Evolutionary conservation across 345 rosid genomes (phyloP).

Genomic region (Fremontodendron californicum): DNA sequence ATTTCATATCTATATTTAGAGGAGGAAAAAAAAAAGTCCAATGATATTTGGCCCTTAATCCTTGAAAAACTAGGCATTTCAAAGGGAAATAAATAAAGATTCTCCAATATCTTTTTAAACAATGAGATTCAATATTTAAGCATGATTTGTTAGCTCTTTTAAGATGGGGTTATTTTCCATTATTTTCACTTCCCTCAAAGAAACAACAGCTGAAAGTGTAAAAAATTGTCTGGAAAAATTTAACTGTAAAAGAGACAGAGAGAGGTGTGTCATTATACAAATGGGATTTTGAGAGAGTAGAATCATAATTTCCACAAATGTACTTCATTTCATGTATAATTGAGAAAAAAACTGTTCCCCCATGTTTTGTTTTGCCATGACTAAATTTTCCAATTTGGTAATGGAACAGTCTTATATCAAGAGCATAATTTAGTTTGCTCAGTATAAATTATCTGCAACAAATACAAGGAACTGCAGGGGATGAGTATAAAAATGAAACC

Average conservation of each 20-base stretch:
- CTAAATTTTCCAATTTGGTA: neutral
- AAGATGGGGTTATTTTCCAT: neutral
- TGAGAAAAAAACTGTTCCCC: neutral
- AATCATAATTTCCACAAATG: neutral
- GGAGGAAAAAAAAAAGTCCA: neutral
- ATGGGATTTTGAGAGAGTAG: neutral
- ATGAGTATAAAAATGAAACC: neutral
- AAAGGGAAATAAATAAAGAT: neutral
- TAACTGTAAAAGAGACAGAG: neutral
- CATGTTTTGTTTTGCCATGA: neutral
- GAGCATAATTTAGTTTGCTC: neutral
- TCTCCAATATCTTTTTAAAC: neutral
- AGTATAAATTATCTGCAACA: too few species aligned
- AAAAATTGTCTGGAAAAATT: neutral
- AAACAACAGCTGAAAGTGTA: neutral
- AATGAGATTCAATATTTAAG: neutral
- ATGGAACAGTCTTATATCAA: neutral
- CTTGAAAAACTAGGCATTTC: neutral
- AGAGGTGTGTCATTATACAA: neutral
- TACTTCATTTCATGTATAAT: neutral
- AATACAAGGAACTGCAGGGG: neutral
- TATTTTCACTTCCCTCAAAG: neutral
- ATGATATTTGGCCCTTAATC: neutral
- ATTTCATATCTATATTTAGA: neutral
- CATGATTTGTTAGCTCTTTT: neutral